A percentile compares a stretch with the other conserved stretches of the same genome.
Conservation (phyloP, 495 filamentous ascomycete genomes). For the Aspergillus nanangensis region DNA sequence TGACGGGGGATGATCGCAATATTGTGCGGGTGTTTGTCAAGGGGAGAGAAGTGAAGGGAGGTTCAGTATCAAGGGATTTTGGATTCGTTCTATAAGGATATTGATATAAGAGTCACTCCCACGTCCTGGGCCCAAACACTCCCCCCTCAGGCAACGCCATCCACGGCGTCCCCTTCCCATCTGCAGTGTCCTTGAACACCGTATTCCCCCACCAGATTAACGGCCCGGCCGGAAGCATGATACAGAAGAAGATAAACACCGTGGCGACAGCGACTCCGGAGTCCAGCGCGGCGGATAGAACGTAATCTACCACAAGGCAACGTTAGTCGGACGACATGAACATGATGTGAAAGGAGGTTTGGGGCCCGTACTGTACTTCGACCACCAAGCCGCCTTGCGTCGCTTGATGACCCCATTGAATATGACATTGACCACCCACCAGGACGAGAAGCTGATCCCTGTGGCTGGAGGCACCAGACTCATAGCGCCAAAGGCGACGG, state of each 20-base stretch:
- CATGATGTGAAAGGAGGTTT: conserved; percentile 37
- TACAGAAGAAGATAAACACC: conserved; percentile 62
- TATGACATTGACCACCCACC: conserved; percentile 61
- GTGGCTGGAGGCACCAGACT: conserved; percentile 61
- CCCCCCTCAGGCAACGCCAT: conserved; percentile 37
- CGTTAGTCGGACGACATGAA: conserved; percentile 36
- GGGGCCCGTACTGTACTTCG: conserved; percentile 46
- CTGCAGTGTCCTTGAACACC: conserved; percentile 41
- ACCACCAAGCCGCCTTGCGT: conserved; percentile 62
- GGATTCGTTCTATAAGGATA: too few species aligned
- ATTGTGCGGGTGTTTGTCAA: conserved; percentile 53
- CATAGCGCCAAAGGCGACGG: conserved; percentile 65
- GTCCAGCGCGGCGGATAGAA: conserved; percentile 57
- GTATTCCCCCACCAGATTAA: conserved; percentile 69
- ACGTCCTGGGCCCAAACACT: conserved; percentile 59
- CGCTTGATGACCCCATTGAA: conserved; percentile 60
- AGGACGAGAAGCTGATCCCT: conserved; percentile 64
- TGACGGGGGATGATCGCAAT: conserved; percentile 64
- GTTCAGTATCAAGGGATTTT: too few species aligned
- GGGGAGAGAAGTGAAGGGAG: conserved; percentile 48
- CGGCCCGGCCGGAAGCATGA: conserved; percentile 57
- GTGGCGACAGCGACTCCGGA: conserved; percentile 59
- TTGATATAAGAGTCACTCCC: conserved; percentile 30
- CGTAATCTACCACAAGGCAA: conserved; percentile 54
- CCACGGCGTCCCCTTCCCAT: conserved; percentile 41